A percentile compares a stretch with the other conserved stretches of the same genome.
phyloP scores from a whole-genome alignment of 2,329 filamentous ascomycete genomes.

The Colletotrichum liriopes region DNA sequence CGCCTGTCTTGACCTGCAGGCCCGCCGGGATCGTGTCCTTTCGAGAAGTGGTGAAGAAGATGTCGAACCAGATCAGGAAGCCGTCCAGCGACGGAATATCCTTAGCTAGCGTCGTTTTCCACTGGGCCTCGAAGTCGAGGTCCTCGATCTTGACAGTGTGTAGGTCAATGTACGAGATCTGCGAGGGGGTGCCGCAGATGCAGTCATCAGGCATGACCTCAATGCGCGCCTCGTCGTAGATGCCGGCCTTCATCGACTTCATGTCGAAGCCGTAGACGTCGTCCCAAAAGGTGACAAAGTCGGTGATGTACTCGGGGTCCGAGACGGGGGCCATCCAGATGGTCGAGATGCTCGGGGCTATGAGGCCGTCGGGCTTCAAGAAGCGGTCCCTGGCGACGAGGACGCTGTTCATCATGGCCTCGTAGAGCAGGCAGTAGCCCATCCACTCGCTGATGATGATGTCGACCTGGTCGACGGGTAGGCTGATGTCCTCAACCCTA shows the following conservation, averaged over 20 bases:
- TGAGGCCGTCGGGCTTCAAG: constrained; percentile 82
- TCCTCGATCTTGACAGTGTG: constrained; percentile 81
- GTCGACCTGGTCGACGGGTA: constrained; percentile 87
- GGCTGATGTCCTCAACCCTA: constrained; percentile 87
- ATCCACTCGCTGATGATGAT: constrained; percentile 99
- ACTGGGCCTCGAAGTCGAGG: constrained; percentile 81
- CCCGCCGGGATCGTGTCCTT: constrained; percentile 63
- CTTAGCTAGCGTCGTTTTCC: constrained; percentile 72
- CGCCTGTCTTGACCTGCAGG: constrained; percentile 70
- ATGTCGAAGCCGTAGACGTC: constrained; percentile 97
- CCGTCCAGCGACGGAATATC: constrained; percentile 84
- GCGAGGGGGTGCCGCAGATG: constrained; percentile 71
- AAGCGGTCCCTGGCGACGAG: constrained; percentile 91
- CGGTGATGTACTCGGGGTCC: constrained; percentile 82
- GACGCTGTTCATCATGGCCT: constrained; percentile 96
- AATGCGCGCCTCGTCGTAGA: constrained; percentile 86
- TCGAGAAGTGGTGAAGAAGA: constrained; percentile 82
- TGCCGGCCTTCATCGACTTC: constrained; percentile 87
- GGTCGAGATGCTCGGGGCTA: constrained; percentile 89
- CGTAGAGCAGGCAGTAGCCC: constrained; percentile 94
- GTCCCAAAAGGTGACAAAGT: constrained; percentile 88
- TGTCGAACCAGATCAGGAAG: constrained; percentile 94
- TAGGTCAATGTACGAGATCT: constrained; percentile 84
- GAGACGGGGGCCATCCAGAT: constrained; percentile 86
- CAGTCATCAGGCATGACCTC: constrained; percentile 76